Conservation (phyloP, 2,329 filamentous ascomycete species). For the Phoma sp. region DNA sequence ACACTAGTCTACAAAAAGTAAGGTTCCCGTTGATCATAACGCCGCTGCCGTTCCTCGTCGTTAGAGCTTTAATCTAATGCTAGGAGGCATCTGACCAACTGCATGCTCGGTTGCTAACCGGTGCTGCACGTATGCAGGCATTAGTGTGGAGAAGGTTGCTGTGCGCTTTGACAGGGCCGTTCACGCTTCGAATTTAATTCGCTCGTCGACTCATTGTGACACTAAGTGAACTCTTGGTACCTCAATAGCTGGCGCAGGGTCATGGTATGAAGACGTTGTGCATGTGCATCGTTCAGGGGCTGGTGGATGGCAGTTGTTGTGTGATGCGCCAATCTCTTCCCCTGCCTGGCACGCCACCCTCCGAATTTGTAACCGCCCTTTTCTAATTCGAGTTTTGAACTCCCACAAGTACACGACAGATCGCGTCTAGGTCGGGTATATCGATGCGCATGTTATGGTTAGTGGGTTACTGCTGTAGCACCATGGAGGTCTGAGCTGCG, state of each 20-base stretch:
- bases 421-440: too few species aligned
- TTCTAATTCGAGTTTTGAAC: too few species aligned
- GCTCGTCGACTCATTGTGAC: neutral
- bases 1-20: constrained; percentile 6
- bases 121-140: neutral
- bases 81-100: neutral
- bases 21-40: constrained; percentile 12
- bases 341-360: neutral
- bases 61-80: neutral
- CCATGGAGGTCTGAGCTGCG: too few species aligned
- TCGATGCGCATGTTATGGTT: too few species aligned
- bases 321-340: neutral
- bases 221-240: neutral
- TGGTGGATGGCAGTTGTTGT: neutral
- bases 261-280: neutral
- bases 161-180: too few species aligned
- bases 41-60: constrained; percentile 6
- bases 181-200: too few species aligned
- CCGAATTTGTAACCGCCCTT: neutral
- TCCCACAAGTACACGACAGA: too few species aligned
- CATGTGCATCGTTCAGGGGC: neutral
- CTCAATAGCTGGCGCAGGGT: neutral
- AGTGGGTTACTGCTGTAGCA: too few species aligned
- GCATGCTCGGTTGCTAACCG: neutral
- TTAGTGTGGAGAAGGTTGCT: neutral